phyloP scores from a whole-genome alignment of 352 stramenopile genomes.

The Globisporangium uncinulatum region DNA sequence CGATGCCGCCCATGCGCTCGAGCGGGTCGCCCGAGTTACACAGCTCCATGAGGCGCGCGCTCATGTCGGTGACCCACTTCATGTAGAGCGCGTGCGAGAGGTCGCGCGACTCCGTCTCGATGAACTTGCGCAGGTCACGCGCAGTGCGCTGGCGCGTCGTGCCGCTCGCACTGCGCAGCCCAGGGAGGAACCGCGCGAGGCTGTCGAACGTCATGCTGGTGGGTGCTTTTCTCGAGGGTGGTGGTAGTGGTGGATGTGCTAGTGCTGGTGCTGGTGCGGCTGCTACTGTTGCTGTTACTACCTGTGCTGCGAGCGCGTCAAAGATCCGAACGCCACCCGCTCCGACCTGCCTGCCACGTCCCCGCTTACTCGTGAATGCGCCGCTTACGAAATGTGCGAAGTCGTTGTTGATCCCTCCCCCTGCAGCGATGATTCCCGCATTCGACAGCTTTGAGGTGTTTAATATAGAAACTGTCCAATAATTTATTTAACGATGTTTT shows the following conservation, averaged over 20 bases:
- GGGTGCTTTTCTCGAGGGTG: too few relatives aligned
- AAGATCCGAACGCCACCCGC: background rate
- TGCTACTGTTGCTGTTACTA: background rate
- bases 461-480: too few relatives aligned
- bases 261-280: constrained; percentile 1
- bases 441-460: too few relatives aligned
- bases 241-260: background rate
- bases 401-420: background rate
- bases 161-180: constrained; percentile 61
- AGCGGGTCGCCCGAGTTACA: constrained; percentile 73
- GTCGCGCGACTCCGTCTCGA: constrained; percentile 84
- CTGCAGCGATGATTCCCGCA: too few relatives aligned
- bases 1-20: constrained; percentile 82
- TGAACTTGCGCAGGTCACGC: constrained; percentile 72
- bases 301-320: background rate
- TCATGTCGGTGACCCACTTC: constrained; percentile 85
- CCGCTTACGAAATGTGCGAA: background rate
- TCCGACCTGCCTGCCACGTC: background rate
- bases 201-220: constrained; percentile 28
- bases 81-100: constrained; percentile 81
- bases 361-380: background rate
- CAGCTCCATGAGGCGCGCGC: constrained; percentile 73
- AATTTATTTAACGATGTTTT: too few relatives aligned
- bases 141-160: constrained; percentile 58
- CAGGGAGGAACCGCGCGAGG: constrained; percentile 69